phyloP scores from a whole-genome alignment of 73 alveolate genomes.

The Urostyla sp. region DNA sequence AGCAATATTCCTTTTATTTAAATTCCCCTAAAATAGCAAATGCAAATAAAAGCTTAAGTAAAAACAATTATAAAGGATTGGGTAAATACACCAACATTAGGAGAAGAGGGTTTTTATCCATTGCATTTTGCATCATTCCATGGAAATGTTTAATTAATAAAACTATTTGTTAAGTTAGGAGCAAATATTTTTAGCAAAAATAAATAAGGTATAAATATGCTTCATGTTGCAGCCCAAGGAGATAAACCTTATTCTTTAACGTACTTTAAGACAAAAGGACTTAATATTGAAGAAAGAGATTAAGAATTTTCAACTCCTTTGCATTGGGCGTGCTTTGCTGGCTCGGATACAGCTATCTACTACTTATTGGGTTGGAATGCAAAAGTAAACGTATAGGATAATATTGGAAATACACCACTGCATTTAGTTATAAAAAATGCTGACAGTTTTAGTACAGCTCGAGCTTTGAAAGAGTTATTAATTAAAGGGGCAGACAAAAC shows the following conservation, averaged over 20 bases:
- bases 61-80: slow-evolving; percentile 57
- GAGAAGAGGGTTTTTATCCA: slow-evolving; percentile 88
- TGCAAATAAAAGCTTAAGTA: not conserved
- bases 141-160: slow-evolving; percentile 80
- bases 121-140: slow-evolving; percentile 89
- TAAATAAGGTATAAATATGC: slow-evolving; percentile 92
- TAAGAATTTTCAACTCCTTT: slow-evolving; percentile 90
- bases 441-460: slow-evolving; percentile 15
- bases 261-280: slow-evolving; percentile 82
- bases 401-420: slow-evolving; percentile 40
- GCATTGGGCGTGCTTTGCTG: slow-evolving; percentile 89
- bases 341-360: slow-evolving; percentile 38
- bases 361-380: slow-evolving; percentile 35
- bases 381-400: slow-evolving; percentile 28
- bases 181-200: slow-evolving; percentile 81
- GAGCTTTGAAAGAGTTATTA: slow-evolving; percentile 38
- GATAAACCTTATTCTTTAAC: slow-evolving; percentile 88
- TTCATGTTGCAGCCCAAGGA: slow-evolving; percentile 98
- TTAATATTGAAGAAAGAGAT: slow-evolving; percentile 78
- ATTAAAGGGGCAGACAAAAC: slow-evolving; percentile 32
- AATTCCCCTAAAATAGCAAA: not conserved
- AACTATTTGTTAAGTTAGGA: slow-evolving; percentile 86
- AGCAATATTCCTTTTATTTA: not conserved
- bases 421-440: slow-evolving; percentile 40
- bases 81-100: slow-evolving; percentile 62